These are phyloP conservation scores for Trichophyton equinum DNA, from an alignment of 2,329 filamentous ascomycete species.

Conservation along the genomic window DNA sequence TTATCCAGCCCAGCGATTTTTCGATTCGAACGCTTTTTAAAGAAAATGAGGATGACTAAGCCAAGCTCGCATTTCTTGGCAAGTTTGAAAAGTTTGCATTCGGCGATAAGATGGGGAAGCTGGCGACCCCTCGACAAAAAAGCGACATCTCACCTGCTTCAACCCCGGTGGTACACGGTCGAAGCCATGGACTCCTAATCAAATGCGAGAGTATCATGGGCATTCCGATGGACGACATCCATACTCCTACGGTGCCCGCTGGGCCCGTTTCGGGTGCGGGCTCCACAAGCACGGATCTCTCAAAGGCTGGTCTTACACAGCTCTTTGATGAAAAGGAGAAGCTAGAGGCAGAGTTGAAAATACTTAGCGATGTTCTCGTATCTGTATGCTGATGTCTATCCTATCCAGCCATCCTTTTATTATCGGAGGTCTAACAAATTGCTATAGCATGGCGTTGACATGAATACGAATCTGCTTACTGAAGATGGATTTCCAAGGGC, in stretches of 20 bases:
- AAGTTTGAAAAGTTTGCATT: neutral
- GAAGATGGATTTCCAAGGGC: constrained; percentile 83
- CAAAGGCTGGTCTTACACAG: constrained; percentile 60
- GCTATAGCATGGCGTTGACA: constrained; percentile 75
- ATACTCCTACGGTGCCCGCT: constrained; percentile 60
- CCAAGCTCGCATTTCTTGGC: neutral
- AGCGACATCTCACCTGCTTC: neutral
- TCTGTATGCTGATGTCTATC: constrained; percentile 48
- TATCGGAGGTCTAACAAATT: neutral
- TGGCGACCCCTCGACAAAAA: neutral
- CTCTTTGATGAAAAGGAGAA: constrained; percentile 74
- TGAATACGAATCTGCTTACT: constrained; percentile 79
- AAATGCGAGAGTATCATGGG: constrained; percentile 31
- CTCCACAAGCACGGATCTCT: constrained; percentile 44
- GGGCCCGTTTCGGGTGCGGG: constrained; percentile 55
- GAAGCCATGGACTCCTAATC: neutral
- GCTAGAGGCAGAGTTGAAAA: constrained; percentile 74
- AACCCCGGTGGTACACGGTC: neutral
- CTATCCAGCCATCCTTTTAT: neutral
- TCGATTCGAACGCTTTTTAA: too few relatives aligned
- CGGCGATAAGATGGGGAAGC: neutral
- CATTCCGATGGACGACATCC: constrained; percentile 51
- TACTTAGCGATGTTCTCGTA: constrained; percentile 73
- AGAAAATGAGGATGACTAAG: neutral
- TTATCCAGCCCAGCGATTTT: too few relatives aligned